Base-by-base conservation (phyloP, 2,329 filamentous ascomycete species). In the Arthroderma sp. region DNA sequence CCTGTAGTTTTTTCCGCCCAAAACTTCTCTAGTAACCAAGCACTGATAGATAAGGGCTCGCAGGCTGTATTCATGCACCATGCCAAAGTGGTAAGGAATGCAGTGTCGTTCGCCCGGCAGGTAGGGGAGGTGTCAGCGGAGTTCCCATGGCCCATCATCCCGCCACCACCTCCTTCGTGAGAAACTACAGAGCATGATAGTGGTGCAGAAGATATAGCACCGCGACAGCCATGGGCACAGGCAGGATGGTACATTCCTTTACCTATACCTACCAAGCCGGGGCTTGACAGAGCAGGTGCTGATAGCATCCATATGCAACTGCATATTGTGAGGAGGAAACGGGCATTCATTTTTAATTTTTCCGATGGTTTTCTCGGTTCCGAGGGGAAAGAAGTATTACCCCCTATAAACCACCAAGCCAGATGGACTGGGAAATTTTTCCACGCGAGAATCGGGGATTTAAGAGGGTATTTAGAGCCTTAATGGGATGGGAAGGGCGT, bases 21-120 rank as follows among this genome's bases (percentile, higher is more conserved):
- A 36, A 37, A 49, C 32, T 42, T 36, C 32, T 49, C 56, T n/a
- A 56, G 45, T 36, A 50, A 48, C 49, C 47, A 56, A 2, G 42
- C 29, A 1, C 38, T 31, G n/a, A 56, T 43, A 30, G 52, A 41
- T 6, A 38, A 29, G 4, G 32, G 34, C 9, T 39, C 42, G 39
- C 58, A 61, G 22, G 44, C 55, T 1, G 49, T 36, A 28, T 55
- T 53, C 39, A 61, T 55, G 43, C 58, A 61, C 38, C 54, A 57
- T 6, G 57, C 58, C 0, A 60, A 46, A 5, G 57, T 57, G 1
- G 53, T 56, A 8, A 61, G 51, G 42, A 49, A 61, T 3, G 53
- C 37, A 4, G 49, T 53, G 36, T 60, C 50, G 22, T 40, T 44
- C 2, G 57, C 57, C 5, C 50, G 50, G 41, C 59, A 60, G 34